Evolutionary conservation across 1,284 basidiomycete species (phyloP).

Genomic region (Rhodotorula sp.): DNA sequence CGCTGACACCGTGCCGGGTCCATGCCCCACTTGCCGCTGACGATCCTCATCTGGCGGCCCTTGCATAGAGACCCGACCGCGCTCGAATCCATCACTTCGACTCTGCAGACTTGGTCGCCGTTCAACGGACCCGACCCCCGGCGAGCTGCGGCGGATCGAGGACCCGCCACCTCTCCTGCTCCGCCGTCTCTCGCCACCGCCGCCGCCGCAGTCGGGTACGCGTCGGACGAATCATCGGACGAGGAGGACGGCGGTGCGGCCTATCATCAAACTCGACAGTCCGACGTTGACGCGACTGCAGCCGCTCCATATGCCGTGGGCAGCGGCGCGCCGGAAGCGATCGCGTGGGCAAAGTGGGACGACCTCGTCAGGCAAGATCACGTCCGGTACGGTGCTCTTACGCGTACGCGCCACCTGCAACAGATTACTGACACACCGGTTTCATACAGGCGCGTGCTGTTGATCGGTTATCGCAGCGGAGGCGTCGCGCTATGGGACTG

Average conservation of each 20-base stretch:
- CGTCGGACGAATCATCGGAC: too few relatives aligned
- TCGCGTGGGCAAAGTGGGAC: conserved; percentile 21
- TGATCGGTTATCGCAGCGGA: conserved; percentile 21
- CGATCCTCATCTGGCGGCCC: background rate
- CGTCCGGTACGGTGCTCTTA: background rate
- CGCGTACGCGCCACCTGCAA: too few relatives aligned
- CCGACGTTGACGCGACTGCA: background rate
- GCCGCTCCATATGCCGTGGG: background rate
- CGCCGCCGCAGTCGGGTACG: too few relatives aligned
- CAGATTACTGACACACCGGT: background rate
- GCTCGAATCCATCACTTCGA: conserved; percentile 8
- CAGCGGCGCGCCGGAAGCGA: background rate
- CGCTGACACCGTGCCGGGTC: too few relatives aligned
- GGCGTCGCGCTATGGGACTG: conserved; percentile 33
- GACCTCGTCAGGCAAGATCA: background rate
- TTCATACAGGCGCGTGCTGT: conserved; percentile 24
- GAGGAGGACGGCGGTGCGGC: too few relatives aligned
- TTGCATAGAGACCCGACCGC: conserved; percentile 9
- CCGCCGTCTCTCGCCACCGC: too few relatives aligned
- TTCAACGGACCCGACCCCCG: background rate
- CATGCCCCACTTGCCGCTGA: background rate
- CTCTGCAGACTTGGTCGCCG: conserved; percentile 16
- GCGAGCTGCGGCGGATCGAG: too few relatives aligned
- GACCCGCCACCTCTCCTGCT: too few relatives aligned
- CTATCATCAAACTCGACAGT: too few relatives aligned